These are phyloP conservation scores for Aristolochia fimbriata DNA, from an alignment of 164 flowering plant species.

Conservation along the genomic window DNA sequence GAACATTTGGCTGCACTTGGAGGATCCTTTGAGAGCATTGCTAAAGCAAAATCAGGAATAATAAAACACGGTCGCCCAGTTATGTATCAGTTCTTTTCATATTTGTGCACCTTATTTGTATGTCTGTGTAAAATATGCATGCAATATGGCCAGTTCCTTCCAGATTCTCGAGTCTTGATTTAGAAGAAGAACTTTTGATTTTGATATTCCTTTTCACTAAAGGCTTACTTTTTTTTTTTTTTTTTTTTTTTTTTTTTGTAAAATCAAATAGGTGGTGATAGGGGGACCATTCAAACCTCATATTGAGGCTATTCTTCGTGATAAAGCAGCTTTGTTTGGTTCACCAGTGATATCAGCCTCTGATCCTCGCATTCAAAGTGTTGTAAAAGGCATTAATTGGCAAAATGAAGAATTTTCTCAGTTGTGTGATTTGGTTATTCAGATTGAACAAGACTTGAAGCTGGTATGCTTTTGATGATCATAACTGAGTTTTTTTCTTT, in stretches of 20 bases:
- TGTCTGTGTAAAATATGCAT: background rate
- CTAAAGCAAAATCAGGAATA: conserved; percentile 87
- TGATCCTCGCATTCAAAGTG: conserved; percentile 48
- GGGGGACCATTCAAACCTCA: conserved; percentile 91
- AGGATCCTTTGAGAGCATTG: conserved; percentile 90
- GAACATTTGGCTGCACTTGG: conserved; percentile 95
- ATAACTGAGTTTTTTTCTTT: no score
- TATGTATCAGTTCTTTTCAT: background rate
- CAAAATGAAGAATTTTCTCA: conserved; percentile 41
- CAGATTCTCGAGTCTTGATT: background rate
- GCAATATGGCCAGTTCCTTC: background rate
- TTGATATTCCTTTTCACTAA: background rate
- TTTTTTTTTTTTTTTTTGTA: background rate
- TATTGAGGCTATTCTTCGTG: conserved; percentile 65
- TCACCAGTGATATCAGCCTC: conserved; percentile 71
- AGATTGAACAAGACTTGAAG: conserved; percentile 38
- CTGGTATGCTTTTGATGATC: conserved; percentile 29
- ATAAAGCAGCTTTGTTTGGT: conserved; percentile 48
- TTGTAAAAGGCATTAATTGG: conserved; percentile 29
- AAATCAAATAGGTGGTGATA: conserved; percentile 56
- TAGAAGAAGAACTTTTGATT: background rate
- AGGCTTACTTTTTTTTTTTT: background rate
- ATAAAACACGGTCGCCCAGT: conserved; percentile 86
- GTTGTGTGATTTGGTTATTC: conserved; percentile 51
- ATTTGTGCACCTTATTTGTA: background rate